Percentiles rank a stretch among this genome's conserved stretches.
phyloP scores from a whole-genome alignment of 2,329 filamentous ascomycete species.

The Macrophomina pseudophaseolina region DNA sequence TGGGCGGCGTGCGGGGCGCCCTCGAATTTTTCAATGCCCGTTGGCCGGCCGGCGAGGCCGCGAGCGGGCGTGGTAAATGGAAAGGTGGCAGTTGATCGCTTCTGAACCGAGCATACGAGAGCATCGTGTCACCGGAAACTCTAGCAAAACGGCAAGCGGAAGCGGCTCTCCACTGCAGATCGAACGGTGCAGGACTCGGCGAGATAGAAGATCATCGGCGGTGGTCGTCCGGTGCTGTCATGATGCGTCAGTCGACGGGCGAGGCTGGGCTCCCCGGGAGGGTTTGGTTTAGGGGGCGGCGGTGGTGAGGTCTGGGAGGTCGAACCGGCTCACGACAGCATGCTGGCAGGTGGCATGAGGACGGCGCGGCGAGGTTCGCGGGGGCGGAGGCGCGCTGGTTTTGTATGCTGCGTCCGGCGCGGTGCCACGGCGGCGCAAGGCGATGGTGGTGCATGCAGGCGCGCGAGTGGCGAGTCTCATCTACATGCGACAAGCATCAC shows the following conservation, averaged over 20 bases:
- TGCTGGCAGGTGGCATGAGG: conserved; percentile 7
- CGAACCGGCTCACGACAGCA: conserved; percentile 4
- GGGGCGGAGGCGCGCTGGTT: conserved; percentile 16
- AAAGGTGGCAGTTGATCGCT: conserved; percentile 13
- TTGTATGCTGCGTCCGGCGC: conserved; percentile 22
- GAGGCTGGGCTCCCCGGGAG: neutral
- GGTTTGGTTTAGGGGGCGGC: conserved; percentile 16
- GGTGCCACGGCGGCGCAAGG: conserved; percentile 10
- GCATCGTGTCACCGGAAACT: conserved; percentile 11
- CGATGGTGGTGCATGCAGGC: conserved; percentile 14
- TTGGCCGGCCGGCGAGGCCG: neutral
- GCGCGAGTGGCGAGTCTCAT: conserved; percentile 21
- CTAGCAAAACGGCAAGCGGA: conserved; percentile 8
- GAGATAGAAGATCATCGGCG: conserved; percentile 13
- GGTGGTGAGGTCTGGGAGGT: conserved; percentile 6
- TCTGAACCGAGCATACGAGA: conserved; percentile 13
- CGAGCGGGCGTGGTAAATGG: neutral
- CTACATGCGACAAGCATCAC: conserved; percentile 20
- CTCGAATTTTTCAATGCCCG: neutral
- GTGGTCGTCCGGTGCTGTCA: conserved; percentile 11
- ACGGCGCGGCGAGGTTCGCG: conserved; percentile 1
- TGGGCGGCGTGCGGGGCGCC: neutral
- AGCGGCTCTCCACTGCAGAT: conserved; percentile 14
- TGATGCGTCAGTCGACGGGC: conserved; percentile 19
- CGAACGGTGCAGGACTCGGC: conserved; percentile 9